Percentiles rank a stretch among this genome's conserved stretches.
These are phyloP conservation scores for Fusarium tanahbumbuense DNA, from an alignment of 2,329 filamentous ascomycete species.

Conservation along the genomic window DNA sequence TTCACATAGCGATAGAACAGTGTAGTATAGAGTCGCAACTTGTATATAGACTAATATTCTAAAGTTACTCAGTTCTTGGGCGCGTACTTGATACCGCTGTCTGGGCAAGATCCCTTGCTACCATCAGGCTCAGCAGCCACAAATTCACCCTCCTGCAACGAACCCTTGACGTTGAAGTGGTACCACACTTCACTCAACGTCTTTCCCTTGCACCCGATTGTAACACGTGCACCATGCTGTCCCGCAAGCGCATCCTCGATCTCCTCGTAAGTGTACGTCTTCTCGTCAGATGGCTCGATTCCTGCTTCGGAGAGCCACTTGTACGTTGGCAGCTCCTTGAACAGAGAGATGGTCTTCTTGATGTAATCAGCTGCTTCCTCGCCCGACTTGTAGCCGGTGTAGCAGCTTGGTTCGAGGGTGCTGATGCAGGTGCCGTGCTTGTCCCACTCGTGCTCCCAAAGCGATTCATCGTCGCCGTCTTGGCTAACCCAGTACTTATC, in stretches of 20 bases:
- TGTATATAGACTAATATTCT: neutral
- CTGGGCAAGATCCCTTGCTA: conserved; percentile 67
- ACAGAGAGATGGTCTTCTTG: conserved; percentile 72
- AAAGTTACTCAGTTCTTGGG: conserved; percentile 39
- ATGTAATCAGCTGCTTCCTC: conserved; percentile 79
- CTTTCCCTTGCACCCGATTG: conserved; percentile 65
- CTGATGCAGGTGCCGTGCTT: conserved; percentile 82
- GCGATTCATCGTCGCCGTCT: conserved; percentile 69
- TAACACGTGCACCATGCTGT: conserved; percentile 65
- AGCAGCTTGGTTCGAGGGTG: conserved; percentile 76
- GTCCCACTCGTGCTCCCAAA: conserved; percentile 81
- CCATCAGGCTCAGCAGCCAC: conserved; percentile 67
- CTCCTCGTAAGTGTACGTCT: conserved; percentile 68
- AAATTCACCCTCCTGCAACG: conserved; percentile 70
- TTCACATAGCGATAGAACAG: neutral
- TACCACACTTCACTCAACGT: conserved; percentile 69
- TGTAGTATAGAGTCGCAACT: neutral
- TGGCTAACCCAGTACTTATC: conserved; percentile 78
- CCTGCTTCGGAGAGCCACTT: conserved; percentile 70
- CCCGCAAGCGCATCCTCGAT: conserved; percentile 70
- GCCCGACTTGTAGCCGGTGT: conserved; percentile 67
- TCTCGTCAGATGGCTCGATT: conserved; percentile 63
- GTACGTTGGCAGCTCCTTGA: conserved; percentile 75
- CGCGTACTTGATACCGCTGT: conserved; percentile 46
- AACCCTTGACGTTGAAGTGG: conserved; percentile 71